Evolutionary conservation across 805 yeast species (phyloP).

Genomic region (Metschnikowia amazonensis): DNA sequence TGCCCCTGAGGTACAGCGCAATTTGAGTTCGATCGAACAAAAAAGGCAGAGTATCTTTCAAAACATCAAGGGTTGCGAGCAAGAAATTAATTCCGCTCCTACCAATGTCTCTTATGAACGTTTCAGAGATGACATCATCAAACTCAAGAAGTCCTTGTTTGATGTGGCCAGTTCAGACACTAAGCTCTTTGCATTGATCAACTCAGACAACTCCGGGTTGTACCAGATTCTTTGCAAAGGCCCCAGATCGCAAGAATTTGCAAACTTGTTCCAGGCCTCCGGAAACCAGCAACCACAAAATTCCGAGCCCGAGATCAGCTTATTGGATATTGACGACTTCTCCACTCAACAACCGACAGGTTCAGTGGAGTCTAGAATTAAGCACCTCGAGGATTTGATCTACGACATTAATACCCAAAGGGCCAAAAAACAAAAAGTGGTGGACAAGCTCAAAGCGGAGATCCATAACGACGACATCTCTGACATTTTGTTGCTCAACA

Average conservation of each 20-base stretch:
- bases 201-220: conserved; percentile 25
- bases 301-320: conserved; percentile 36
- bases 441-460: conserved; percentile 61
- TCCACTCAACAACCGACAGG: conserved; percentile 21
- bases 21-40: conserved; percentile 26
- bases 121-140: conserved; percentile 52
- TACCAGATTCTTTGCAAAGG: conserved; percentile 38
- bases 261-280: conserved; percentile 23
- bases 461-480: conserved; percentile 85
- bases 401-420: conserved; percentile 60
- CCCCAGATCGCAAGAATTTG: conserved; percentile 37
- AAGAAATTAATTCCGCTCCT: conserved; percentile 8
- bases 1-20: conserved; percentile 33
- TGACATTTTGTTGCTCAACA: conserved; percentile 62
- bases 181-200: conserved; percentile 47
- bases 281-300: conserved; percentile 4
- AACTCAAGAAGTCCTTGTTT: conserved; percentile 53
- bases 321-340: conserved; percentile 67
- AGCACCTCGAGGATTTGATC: conserved; percentile 51
- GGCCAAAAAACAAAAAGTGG: conserved; percentile 57
- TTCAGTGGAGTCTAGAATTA: conserved; percentile 34
- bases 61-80: conserved; percentile 34
- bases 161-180: conserved; percentile 62
- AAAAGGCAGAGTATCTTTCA: conserved; percentile 37
- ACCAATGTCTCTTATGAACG: conserved; percentile 7